Conservation (phyloP, 129 eudicot genomes). For the Scalesia atractyloides region DNA sequence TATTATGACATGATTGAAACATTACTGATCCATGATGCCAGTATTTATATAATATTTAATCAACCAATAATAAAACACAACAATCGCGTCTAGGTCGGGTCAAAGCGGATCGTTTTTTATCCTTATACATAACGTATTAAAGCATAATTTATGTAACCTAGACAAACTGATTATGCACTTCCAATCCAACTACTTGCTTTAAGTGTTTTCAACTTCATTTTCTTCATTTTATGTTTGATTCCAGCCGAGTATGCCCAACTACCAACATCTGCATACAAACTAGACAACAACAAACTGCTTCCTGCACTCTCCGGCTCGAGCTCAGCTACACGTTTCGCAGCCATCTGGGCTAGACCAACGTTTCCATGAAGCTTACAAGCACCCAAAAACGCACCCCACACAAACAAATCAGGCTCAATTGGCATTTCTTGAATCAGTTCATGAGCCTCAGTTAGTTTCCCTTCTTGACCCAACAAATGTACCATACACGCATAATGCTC, state of each 20-base stretch:
- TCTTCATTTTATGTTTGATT: slow-evolving; percentile 67
- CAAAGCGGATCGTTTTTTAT: not conserved
- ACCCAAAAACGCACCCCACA: slow-evolving; percentile 94
- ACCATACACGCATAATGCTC: slow-evolving; percentile 94
- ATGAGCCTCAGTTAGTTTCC: slow-evolving; percentile 57
- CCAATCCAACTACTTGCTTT: slow-evolving; percentile 75
- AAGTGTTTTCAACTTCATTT: slow-evolving; percentile 51
- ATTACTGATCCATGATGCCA: too few relatives aligned
- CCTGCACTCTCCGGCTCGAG: slow-evolving; percentile 82
- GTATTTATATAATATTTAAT: too few relatives aligned
- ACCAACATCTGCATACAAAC: slow-evolving; percentile 61
- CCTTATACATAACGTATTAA: not conserved
- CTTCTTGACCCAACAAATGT: slow-evolving; percentile 71
- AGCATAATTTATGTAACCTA: not conserved
- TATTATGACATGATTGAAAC: too few relatives aligned
- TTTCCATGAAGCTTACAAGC: slow-evolving; percentile 63
- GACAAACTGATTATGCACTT: slow-evolving; percentile 27
- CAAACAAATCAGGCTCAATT: slow-evolving; percentile 60
- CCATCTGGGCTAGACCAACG: slow-evolving; percentile 67
- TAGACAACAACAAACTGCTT: slow-evolving; percentile 56
- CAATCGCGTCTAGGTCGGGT: not conserved
- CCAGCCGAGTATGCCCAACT: slow-evolving; percentile 61
- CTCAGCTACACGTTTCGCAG: slow-evolving; percentile 55
- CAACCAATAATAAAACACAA: too few relatives aligned
- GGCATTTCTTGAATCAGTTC: slow-evolving; percentile 59